Evolutionary conservation across 345 rosid species (phyloP), one percentile per base, ranked within the genome.

Genomic region (Gossypium arboreum): DNA sequence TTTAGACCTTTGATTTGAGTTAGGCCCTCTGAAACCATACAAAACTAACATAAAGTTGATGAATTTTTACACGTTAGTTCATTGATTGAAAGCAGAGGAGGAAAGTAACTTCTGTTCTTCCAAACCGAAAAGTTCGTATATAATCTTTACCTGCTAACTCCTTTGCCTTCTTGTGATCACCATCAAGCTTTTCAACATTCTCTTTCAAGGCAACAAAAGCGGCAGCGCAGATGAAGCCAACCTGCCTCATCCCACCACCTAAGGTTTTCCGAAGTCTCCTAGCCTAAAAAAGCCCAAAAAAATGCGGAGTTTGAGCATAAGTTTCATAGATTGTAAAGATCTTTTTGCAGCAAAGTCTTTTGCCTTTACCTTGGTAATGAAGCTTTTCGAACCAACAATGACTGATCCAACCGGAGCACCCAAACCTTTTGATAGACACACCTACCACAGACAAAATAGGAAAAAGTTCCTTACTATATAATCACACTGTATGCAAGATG

Each of bases 241-340:
- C 70, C 81, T 90, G 99, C 80, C 98, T 86, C 99, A 95, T 93
- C 69, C 98, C 98, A 25, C 99, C 99, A 22, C 98, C 99, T 76
- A 93, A 78, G 69, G 99, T 91, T 80, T 95, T 95, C 82, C 97
- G 83, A 41, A 95, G 84, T 78, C 85, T 85, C 85, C 86, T 89
- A 72, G 99, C 97, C 99, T 93, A n/a, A 66, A 59, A 20, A 77
- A 59, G 9, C 15, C 18, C 73, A 4, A 68, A 7, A 7, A 44
- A 9, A 25, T 18, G 4, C 61, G 50, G 48, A 27, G 18, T 44
- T 73, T 34, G 12, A 39, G 55, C 24, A 18, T 61, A 65, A 24
- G 16, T 56, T 20, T 61, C 8, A 54, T n/a, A 73, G 5, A 9
- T 27, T 62, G 15, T 55, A 13, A 25, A 76, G 61, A 12, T n/a